Percentiles rank a stretch among this genome's conserved stretches.
Conservation (phyloP, 148 eudicot genomes). For the Fagopyrum tataricum region DNA sequence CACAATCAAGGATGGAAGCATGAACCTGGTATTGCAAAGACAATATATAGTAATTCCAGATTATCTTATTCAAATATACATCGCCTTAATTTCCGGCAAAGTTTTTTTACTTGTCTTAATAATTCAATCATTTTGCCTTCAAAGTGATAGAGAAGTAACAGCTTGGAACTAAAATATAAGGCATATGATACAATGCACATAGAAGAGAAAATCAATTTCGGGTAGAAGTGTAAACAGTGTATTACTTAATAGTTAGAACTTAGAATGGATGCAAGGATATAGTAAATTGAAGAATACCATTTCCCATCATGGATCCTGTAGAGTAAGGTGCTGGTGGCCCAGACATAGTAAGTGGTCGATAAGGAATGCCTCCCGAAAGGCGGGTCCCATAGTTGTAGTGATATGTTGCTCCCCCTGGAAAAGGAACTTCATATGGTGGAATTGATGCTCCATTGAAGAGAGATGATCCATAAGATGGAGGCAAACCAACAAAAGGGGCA, state of each 20-base stretch:
- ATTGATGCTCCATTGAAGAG: constrained; percentile 61
- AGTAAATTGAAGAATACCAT: constrained; percentile 16
- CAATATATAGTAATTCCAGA: background rate
- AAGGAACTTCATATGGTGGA: constrained; percentile 77
- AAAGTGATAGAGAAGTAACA: background rate
- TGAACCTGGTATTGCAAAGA: background rate
- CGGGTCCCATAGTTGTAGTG: constrained; percentile 57
- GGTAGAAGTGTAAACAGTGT: no score
- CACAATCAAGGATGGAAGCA: background rate
- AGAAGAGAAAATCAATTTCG: no score
- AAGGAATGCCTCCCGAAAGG: constrained; percentile 83
- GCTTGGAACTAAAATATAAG: background rate
- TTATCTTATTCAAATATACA: no score
- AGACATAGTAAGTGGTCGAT: constrained; percentile 61
- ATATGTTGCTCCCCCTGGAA: constrained; percentile 73
- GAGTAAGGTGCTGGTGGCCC: constrained; percentile 68
- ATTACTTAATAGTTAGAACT: no score
- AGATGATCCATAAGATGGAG: constrained; percentile 84
- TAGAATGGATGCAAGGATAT: background rate
- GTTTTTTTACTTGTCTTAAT: background rate
- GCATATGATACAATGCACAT: no score
- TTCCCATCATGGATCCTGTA: constrained; percentile 68
- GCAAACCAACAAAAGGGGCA: constrained; percentile 75
- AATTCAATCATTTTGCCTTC: background rate
- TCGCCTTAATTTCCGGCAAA: background rate